These are phyloP conservation scores for Adiantum capillusveneris DNA, from an alignment of 75 land plant genomes.

Conservation along the genomic window DNA sequence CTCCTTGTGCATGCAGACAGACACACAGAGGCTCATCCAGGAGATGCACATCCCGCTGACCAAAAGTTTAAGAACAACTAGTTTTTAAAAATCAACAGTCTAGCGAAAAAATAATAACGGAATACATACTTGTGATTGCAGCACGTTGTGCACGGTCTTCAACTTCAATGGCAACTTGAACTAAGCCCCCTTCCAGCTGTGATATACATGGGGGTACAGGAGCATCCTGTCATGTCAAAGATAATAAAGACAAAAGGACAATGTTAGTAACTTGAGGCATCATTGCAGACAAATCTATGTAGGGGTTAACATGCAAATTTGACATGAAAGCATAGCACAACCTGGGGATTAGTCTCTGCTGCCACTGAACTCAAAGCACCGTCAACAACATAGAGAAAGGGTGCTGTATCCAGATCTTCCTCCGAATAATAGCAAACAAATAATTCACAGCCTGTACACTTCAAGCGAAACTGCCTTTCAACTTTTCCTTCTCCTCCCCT, in stretches of 20 bases:
- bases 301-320: no score
- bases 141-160: conserved; percentile 99
- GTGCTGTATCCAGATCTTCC: conserved; percentile 74
- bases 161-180: conserved; percentile 98
- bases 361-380: conserved; percentile 98
- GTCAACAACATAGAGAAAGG: conserved; percentile 86
- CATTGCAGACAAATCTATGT: no score
- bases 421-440: conserved; percentile 95
- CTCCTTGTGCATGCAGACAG: no score
- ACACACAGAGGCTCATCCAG: no score
- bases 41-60: no score
- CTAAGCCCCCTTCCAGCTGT: conserved; percentile 93
- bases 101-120: no score
- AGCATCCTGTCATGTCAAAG: conserved; percentile 88
- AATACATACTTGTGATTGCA: conserved; percentile 76
- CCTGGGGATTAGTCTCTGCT: conserved; percentile 99
- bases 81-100: no score
- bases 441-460: conserved; percentile 84
- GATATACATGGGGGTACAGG: conserved; percentile 99
- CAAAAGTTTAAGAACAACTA: no score
- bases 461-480: conserved; percentile 90
- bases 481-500: conserved; percentile 97
- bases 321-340: no score
- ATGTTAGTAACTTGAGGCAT: no score
- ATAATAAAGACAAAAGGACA: no score